Percentiles rank a stretch among this genome's conserved stretches.
These are phyloP conservation scores for Cardiosporidium cionae DNA, from an alignment of 169 alveolate genomes.

Conservation along the genomic window DNA sequence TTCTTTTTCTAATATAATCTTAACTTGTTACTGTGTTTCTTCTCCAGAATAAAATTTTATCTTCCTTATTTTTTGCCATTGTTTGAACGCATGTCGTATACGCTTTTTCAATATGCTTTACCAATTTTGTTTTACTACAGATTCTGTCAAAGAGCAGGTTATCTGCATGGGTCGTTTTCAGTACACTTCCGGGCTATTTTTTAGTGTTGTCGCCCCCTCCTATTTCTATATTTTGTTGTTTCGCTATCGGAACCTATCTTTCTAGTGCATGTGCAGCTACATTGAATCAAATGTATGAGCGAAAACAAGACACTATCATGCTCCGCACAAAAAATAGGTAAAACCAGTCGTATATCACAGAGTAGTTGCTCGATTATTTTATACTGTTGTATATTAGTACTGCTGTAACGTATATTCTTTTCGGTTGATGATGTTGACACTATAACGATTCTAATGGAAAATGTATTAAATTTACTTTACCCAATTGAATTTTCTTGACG, in stretches of 20 bases:
- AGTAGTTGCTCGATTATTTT: too few species aligned
- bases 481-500: neutral
- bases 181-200: neutral
- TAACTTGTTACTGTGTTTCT: too few species aligned
- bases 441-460: too few species aligned
- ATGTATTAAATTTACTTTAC: neutral
- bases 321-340: slow-evolving; percentile 15
- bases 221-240: neutral
- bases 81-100: too few species aligned
- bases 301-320: slow-evolving; percentile 22
- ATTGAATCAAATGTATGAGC: slow-evolving; percentile 19
- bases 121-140: too few species aligned
- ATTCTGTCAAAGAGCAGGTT: neutral
- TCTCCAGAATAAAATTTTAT: too few species aligned
- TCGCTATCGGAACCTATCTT: slow-evolving; percentile 7
- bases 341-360: neutral
- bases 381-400: too few species aligned
- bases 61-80: too few species aligned
- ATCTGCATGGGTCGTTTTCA: neutral
- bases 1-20: too few species aligned
- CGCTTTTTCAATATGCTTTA: too few species aligned
- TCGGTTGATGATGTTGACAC: too few species aligned
- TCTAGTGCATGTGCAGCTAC: slow-evolving; percentile 28
- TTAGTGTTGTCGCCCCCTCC: neutral
- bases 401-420: too few species aligned